Conservation (phyloP, 805 yeast genomes). For the Brettanomyces custersianus region DNA sequence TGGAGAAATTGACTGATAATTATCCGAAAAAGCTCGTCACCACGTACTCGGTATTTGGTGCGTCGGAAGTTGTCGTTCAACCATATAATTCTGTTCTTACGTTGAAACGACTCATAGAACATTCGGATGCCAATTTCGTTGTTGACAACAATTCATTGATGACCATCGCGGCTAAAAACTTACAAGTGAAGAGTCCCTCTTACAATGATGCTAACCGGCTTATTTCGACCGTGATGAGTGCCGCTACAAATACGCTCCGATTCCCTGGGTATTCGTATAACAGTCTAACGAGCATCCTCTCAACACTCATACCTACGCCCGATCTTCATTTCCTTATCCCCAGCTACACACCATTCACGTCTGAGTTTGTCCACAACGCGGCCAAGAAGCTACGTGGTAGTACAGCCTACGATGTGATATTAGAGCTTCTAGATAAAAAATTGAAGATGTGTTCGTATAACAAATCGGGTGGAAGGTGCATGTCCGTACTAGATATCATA, state of each 20-base stretch:
- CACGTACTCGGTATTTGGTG: constrained; percentile 81
- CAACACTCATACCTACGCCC: constrained; percentile 81
- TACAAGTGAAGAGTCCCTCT: constrained; percentile 51
- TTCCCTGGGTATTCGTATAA: constrained; percentile 90
- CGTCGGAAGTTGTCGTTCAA: constrained; percentile 95
- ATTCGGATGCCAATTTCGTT: constrained; percentile 81
- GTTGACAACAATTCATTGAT: constrained; percentile 84
- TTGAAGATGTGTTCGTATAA: constrained; percentile 50
- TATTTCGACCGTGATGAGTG: constrained; percentile 76
- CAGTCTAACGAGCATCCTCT: constrained; percentile 70
- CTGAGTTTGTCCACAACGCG: constrained; percentile 54
- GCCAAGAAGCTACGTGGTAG: constrained; percentile 51
- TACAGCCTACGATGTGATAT: constrained; percentile 76
- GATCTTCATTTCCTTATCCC: constrained; percentile 68
- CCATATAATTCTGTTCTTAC: constrained; percentile 89
- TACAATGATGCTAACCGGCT: constrained; percentile 77
- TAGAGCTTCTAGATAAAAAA: constrained; percentile 73
- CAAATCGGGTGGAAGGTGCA: constrained; percentile 33
- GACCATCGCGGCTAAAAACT: constrained; percentile 56
- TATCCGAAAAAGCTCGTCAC: constrained; percentile 76
- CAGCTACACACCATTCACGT: constrained; percentile 68
- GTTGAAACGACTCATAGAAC: constrained; percentile 69
- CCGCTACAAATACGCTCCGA: constrained; percentile 78
- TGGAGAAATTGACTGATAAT: constrained; percentile 73
- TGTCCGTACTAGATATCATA: constrained; percentile 62